A percentile compares a stretch with the other conserved stretches of the same genome.
Evolutionary conservation across 2,329 filamentous ascomycete species (phyloP).

Genomic region (Pleomassaria siparia): DNA sequence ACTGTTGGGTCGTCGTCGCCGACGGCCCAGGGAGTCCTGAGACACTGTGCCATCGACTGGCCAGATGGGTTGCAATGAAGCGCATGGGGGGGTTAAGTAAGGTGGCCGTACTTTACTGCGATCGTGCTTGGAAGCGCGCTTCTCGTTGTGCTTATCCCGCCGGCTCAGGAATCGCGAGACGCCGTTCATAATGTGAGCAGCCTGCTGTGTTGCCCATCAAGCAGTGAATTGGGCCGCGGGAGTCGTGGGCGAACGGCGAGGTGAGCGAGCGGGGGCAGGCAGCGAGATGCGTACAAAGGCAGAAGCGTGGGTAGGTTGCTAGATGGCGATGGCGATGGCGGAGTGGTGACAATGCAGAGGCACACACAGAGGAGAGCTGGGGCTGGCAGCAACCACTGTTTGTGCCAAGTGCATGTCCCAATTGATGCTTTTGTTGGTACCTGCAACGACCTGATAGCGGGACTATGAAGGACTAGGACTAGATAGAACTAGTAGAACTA

Average conservation of each 20-base stretch:
- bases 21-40: slow-evolving; percentile 7
- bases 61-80: slow-evolving; percentile 15
- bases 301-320: background rate
- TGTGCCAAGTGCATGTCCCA: no score
- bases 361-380: no score
- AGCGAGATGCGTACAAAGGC: slow-evolving; percentile 2
- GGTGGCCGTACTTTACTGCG: slow-evolving; percentile 35
- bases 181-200: slow-evolving; percentile 46
- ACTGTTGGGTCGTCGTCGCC: slow-evolving; percentile 17
- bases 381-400: no score
- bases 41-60: slow-evolving; percentile 11
- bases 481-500: no score
- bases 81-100: slow-evolving; percentile 18
- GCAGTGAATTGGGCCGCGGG: slow-evolving; percentile 9
- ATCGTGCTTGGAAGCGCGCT: slow-evolving; percentile 36
- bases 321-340: background rate
- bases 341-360: background rate
- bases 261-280: slow-evolving; percentile 10
- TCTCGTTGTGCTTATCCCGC: slow-evolving; percentile 59
- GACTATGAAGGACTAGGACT: no score
- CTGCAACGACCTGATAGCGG: no score
- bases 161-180: slow-evolving; percentile 69
- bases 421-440: no score
- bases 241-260: slow-evolving; percentile 7
- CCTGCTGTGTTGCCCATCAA: slow-evolving; percentile 20